Evolutionary conservation across 495 filamentous ascomycete genomes (phyloP).

Genomic region (Xylaria venustula): DNA sequence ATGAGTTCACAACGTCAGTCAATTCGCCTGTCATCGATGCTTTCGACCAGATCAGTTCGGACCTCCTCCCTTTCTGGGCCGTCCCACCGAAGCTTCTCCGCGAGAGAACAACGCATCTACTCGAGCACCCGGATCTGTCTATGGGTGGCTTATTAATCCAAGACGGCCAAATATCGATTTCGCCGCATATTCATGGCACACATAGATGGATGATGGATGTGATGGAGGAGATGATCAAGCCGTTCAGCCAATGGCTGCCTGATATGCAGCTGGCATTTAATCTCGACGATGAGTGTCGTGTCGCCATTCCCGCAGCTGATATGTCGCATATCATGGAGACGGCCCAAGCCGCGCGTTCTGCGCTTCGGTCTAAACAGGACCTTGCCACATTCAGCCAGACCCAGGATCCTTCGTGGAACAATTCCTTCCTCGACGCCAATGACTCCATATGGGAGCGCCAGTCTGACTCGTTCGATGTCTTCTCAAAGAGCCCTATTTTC

Average conservation of each 20-base stretch:
- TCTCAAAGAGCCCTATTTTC: slow-evolving; percentile 40
- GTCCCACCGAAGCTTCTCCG: slow-evolving; percentile 61
- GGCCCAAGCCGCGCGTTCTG: slow-evolving; percentile 25
- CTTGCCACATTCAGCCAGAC: slow-evolving; percentile 30
- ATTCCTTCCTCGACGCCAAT: slow-evolving; percentile 16
- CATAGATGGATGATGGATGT: slow-evolving; percentile 53
- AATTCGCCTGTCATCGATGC: slow-evolving; percentile 69
- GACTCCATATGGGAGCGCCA: slow-evolving; percentile 24
- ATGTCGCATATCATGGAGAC: slow-evolving; percentile 34
- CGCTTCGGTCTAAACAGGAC: slow-evolving; percentile 29
- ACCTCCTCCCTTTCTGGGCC: slow-evolving; percentile 73
- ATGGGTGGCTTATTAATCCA: slow-evolving; percentile 44
- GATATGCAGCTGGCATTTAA: slow-evolving; percentile 85
- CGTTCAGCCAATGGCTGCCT: slow-evolving; percentile 67
- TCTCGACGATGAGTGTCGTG: slow-evolving; percentile 70
- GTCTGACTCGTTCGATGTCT: slow-evolving; percentile 22
- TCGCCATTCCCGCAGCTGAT: slow-evolving; percentile 65
- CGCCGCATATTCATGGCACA: slow-evolving; percentile 27
- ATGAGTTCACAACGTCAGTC: slow-evolving; percentile 62
- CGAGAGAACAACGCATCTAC: slow-evolving; percentile 27
- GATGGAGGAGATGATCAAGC: slow-evolving; percentile 64
- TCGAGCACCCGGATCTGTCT: slow-evolving; percentile 26
- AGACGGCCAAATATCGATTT: slow-evolving; percentile 42
- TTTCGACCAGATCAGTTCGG: slow-evolving; percentile 68
- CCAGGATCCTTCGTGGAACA: slow-evolving; percentile 22